A percentile compares a stretch with the other conserved stretches of the same genome.
phyloP scores from a whole-genome alignment of 208 protist genomes.

The Leishmania tropica region DNA sequence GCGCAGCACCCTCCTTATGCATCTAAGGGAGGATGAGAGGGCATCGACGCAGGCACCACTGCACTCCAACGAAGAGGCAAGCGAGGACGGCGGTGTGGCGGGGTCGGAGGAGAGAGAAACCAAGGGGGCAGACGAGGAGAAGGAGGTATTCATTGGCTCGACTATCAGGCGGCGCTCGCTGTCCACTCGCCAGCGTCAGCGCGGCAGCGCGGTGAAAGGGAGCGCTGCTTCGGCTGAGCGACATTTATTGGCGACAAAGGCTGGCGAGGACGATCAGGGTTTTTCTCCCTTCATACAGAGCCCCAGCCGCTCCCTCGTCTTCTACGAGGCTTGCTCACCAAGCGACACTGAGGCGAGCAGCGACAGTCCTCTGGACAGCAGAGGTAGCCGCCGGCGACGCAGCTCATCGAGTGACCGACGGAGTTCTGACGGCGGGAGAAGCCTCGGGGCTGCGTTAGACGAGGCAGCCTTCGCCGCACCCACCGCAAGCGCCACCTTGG shows the following conservation, averaged over 20 bases:
- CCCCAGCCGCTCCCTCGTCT: constrained; percentile 60
- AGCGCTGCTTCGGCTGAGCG: not conserved
- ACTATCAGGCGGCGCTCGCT: constrained; percentile 8
- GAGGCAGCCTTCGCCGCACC: constrained; percentile 6
- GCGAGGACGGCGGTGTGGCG: not conserved
- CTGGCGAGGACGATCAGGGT: constrained; percentile 11
- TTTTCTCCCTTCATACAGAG: constrained; percentile 64
- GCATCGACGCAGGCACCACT: constrained; percentile 3
- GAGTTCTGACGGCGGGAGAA: not conserved
- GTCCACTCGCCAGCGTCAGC: constrained; percentile 1
- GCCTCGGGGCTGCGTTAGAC: constrained; percentile 13
- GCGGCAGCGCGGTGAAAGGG: constrained; percentile 1
- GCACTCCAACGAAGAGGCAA: not conserved
- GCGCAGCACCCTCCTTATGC: constrained; percentile 28
- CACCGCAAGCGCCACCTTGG: not conserved
- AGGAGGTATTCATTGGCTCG: constrained; percentile 30
- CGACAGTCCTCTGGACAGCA: not conserved
- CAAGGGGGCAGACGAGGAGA: not conserved
- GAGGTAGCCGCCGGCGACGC: not conserved
- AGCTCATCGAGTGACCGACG: not conserved
- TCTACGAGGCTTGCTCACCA: constrained; percentile 64
- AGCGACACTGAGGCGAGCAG: not conserved
- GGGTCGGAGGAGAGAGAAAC: not conserved
- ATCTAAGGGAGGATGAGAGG: constrained; percentile 20
- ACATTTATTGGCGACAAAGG: not conserved